phyloP scores from a whole-genome alignment of 495 filamentous ascomycete genomes.

The Daldinia loculata region DNA sequence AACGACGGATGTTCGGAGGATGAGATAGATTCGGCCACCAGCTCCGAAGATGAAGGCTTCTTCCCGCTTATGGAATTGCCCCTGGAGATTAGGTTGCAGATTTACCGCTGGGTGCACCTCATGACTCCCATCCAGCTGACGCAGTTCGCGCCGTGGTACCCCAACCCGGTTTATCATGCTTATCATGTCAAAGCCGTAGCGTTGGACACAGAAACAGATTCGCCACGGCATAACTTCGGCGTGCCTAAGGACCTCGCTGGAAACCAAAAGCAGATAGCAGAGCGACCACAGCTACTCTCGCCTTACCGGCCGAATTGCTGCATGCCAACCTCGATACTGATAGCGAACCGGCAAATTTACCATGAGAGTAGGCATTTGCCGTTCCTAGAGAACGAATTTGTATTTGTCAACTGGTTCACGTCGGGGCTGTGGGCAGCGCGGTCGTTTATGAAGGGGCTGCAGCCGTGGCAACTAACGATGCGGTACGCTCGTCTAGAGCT shows the following conservation, averaged over 20 bases:
- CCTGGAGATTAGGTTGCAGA: slow-evolving; percentile 47
- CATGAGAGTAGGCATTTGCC: slow-evolving; percentile 44
- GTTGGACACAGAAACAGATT: not conserved
- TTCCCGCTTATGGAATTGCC: slow-evolving; percentile 47
- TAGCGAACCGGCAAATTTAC: slow-evolving; percentile 47
- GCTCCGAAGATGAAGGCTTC: slow-evolving; percentile 35
- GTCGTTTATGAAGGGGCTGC: slow-evolving; percentile 37
- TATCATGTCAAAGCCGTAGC: slow-evolving; percentile 42
- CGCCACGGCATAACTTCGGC: not conserved
- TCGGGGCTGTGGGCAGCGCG: slow-evolving; percentile 45
- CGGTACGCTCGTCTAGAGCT: slow-evolving; percentile 47
- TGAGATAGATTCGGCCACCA: slow-evolving; percentile 21
- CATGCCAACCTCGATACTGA: slow-evolving; percentile 46
- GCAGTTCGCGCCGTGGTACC: slow-evolving; percentile 42
- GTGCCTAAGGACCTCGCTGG: not conserved
- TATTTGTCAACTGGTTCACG: slow-evolving; percentile 49
- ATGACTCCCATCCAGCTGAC: slow-evolving; percentile 37
- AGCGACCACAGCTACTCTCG: slow-evolving; percentile 36
- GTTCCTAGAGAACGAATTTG: slow-evolving; percentile 52
- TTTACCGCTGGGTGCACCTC: slow-evolving; percentile 48
- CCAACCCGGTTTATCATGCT: slow-evolving; percentile 38
- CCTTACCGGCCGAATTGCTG: slow-evolving; percentile 43
- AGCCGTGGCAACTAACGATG: slow-evolving; percentile 49
- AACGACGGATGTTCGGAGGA: slow-evolving; percentile 35
- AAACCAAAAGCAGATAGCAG: not conserved